Percentiles rank a stretch among this genome's conserved stretches.
Conservation (phyloP, 257 asterid species). For the Echium plantagineum region DNA sequence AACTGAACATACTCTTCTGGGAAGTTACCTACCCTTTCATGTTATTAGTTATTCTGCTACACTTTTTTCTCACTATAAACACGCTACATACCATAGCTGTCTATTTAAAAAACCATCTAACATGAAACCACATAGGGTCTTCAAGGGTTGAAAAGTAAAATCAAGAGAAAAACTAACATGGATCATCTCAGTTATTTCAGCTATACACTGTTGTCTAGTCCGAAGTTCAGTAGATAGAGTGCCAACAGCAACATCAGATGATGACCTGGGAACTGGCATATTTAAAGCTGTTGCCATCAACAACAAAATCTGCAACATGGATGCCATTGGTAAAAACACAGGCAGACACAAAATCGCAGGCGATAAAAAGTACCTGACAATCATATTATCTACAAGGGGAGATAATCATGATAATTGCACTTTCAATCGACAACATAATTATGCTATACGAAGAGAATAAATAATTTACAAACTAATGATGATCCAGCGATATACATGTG, state of each 20-base stretch:
- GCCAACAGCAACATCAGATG: constrained; percentile 31
- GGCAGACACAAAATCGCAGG: not conserved
- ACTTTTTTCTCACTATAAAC: no score
- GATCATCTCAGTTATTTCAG: constrained; percentile 97
- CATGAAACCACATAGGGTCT: not conserved
- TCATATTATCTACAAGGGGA: not conserved
- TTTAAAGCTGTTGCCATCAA: constrained; percentile 96
- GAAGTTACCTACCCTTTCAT: no score
- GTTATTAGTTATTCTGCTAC: no score
- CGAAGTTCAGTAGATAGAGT: constrained; percentile 53
- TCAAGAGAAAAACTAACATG: constrained; percentile 45
- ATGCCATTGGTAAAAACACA: constrained; percentile 6
- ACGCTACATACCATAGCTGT: no score
- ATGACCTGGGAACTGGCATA: constrained; percentile 37
- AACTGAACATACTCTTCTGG: no score
- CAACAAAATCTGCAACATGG: constrained; percentile 55
- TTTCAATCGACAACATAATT: not conserved
- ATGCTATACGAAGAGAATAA: not conserved
- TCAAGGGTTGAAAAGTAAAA: constrained; percentile 1
- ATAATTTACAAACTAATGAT: not conserved
- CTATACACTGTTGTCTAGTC: constrained; percentile 72
- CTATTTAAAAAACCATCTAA: not conserved
- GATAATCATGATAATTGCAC: not conserved
- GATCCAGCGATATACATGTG: not conserved
- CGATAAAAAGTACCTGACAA: not conserved